Evolutionary conservation across 176 grass and related monocot genomes (phyloP), one percentile per base, ranked within the genome.

Genomic region (Bonia amplexicaulis): DNA sequence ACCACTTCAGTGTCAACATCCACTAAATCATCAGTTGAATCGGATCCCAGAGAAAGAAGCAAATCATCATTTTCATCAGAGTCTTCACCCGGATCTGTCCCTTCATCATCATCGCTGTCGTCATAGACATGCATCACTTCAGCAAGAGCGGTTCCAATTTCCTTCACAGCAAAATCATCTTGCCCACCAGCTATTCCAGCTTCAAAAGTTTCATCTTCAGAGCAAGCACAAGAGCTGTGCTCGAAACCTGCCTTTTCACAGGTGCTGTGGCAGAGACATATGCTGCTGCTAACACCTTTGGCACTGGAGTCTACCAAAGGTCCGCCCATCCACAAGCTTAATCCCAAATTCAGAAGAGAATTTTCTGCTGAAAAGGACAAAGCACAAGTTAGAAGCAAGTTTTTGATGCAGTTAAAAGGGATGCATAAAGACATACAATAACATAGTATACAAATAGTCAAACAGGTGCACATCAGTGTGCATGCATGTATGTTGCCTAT

Each of bases 261-360:
- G 81, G 73, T 88, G 86, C 64, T 83, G 49, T 45, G 54, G 88
- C 78, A 68, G 85, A 88, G 61, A 88, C 49, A 90, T 84, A 60
- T 84, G 75, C 78, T 88, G 41, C 59, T 65, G 71, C 85, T 74
- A 72, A 85, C 86, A 95, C 84, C 84, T 89, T 87, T 17, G 1
- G 74, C 83, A 54, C 76, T 80, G 20, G 45, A 66, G 42, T 70
- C 82, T 3, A 10, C 85, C 58, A 83, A 86, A 88, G 92, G 78
- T 86, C 71, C 74, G 53, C 82, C 92, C 94, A 97, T 97, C 88
- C 94, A 94, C 81, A 82, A 82, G 15, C 85, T 74, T 80, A 40
- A 71, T 57, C 70, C 76, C 9, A 54, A 86, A 74, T 81, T 51
- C n/a, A 53, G 11, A 39, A 89, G 74, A 84, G 27, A 76, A 86